phyloP scores from a whole-genome alignment of 2,329 filamentous ascomycete genomes.

The Arachnomyces sp. region DNA sequence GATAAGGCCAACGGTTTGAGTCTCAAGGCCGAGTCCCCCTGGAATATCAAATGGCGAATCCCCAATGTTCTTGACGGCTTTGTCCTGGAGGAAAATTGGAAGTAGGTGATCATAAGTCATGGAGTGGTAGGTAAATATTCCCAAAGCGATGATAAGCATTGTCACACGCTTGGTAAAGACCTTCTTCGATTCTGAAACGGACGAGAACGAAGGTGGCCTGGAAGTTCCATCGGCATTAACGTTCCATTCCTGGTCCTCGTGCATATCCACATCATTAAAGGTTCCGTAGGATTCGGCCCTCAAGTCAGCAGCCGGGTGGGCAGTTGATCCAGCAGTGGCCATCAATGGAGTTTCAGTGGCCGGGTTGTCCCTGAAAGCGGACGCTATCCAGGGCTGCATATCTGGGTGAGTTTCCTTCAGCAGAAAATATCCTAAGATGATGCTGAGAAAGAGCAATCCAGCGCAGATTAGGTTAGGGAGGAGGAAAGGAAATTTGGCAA shows the following conservation, averaged over 20 bases:
- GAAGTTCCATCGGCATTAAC: constrained; percentile 40
- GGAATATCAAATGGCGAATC: constrained; percentile 46
- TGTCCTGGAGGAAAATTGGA: constrained; percentile 85
- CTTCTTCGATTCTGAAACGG: constrained; percentile 32
- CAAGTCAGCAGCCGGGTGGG: constrained; percentile 63
- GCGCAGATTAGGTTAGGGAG: constrained; percentile 85
- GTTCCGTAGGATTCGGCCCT: constrained; percentile 74
- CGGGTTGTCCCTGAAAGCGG: constrained; percentile 31
- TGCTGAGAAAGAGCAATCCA: constrained; percentile 64
- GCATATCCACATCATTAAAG: constrained; percentile 51
- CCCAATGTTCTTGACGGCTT: constrained; percentile 18
- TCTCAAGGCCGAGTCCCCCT: constrained; percentile 58
- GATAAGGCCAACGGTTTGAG: constrained; percentile 59
- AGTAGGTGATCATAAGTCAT: constrained; percentile 92
- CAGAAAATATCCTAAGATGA: constrained; percentile 69
- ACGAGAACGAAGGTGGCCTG: constrained; percentile 24
- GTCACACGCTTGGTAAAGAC: constrained; percentile 58
- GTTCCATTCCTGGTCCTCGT: constrained; percentile 46
- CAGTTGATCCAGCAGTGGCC: constrained; percentile 63
- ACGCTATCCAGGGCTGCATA: constrained; percentile 50
- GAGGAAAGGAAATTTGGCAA: constrained; percentile 73
- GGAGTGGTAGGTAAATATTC: constrained; percentile 87
- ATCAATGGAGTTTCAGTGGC: constrained; percentile 48
- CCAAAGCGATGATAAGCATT: constrained; percentile 70
- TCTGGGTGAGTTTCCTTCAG: constrained; percentile 86